Evolutionary conservation across 768 basidiomycete genomes (phyloP), one percentile per base, ranked within the genome.

Genomic region (Myochromella boudieri): DNA sequence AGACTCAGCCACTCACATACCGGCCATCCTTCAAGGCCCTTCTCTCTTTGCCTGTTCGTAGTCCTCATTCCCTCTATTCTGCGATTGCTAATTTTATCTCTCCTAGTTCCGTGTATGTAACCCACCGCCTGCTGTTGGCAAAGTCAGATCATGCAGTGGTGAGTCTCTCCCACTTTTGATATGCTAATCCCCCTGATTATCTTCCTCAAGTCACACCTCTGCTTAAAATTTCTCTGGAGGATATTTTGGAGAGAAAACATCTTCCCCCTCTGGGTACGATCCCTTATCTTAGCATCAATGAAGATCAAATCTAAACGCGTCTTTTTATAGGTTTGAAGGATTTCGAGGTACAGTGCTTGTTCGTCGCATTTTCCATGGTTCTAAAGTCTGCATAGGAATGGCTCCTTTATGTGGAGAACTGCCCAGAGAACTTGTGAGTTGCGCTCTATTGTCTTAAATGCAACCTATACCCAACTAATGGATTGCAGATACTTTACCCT

Each of bases 351-450:
- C 46, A 45, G 20, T 37, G 21, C 20, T n/a, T 25, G 10, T 24
- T 1, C 17, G 3, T 26, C 37, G 17, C n/a, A n/a, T n/a, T n/a
- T n/a, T n/a, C 33, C 27, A 14, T 42, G 6, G n/a, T n/a, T 5
- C 24, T 36, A 10, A 25, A 58, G 36, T 42, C 42, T n/a, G 22
- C 68, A 5, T 34, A 86, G 68, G 89, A 91, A 65, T 91, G 87
- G 76, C 68, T 91, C 44, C 71, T 91, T 33, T 89, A 87, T 64
- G 85, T 87, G 44, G 90, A 91, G 55, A 76, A 75, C 45, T 75
- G 75, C 37, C 81, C 85, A 18, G 88, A 91, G 63, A 91, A 90
- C 59, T 74, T 91, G 76, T 84, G 53, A 63, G 79, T 67, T 44
- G 17, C 7, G 42, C 14, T 20, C 14, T 46, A 18, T 6, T 28